Conservation (phyloP, 129 eudicot species). For the Kitagawia praeruptora region DNA sequence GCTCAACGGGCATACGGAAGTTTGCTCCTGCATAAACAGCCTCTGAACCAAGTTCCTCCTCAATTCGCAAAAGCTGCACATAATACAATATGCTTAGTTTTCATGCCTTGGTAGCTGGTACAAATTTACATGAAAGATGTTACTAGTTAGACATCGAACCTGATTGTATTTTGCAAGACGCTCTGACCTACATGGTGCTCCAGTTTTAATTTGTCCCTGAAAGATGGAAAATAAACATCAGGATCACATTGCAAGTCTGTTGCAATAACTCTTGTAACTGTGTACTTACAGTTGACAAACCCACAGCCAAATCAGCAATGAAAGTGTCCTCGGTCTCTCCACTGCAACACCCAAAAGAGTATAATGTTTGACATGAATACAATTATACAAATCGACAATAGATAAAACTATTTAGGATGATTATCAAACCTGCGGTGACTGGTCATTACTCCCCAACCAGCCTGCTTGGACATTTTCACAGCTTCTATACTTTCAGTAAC, state of each 20-base stretch:
- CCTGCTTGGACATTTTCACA: conserved; percentile 83
- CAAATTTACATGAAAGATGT: background rate
- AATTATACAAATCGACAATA: no score
- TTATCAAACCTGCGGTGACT: conserved; percentile 72
- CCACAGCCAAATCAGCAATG: conserved; percentile 91
- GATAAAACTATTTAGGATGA: background rate
- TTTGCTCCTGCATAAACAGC: conserved; percentile 87
- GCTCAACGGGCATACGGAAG: conserved; percentile 91
- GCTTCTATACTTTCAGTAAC: conserved; percentile 99
- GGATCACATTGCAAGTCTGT: background rate
- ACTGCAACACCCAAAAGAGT: conserved; percentile 29
- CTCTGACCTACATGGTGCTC: conserved; percentile 99
- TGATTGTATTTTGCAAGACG: conserved; percentile 85
- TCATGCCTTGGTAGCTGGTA: background rate
- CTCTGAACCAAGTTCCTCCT: conserved; percentile 88
- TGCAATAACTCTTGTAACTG: background rate
- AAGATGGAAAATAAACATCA: background rate
- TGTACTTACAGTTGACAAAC: conserved; percentile 68
- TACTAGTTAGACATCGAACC: conserved; percentile 26
- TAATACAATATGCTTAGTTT: background rate
- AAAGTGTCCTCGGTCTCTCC: conserved; percentile 91
- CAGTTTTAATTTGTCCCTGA: conserved; percentile 98
- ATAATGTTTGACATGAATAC: background rate
- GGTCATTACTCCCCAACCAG: conserved; percentile 99
- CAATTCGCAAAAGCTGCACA: conserved; percentile 69